phyloP scores from a whole-genome alignment of 495 filamentous ascomycete species.

The Trichocladium uniseriatum region DNA sequence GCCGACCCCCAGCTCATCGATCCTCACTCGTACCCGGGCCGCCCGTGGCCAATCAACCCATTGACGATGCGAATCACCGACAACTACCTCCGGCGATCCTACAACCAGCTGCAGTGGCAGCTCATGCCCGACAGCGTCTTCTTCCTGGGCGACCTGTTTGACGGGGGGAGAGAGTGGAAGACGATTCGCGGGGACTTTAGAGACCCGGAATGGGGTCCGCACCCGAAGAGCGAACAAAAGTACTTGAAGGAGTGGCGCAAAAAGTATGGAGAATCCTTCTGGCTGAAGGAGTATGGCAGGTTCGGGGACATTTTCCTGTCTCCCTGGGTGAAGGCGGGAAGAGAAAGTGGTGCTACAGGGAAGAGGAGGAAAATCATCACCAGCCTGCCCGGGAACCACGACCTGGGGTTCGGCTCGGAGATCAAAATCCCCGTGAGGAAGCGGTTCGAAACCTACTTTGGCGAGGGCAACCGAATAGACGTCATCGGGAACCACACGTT shows the following conservation, averaged over 20 bases:
- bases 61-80: conserved; percentile 79
- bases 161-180: conserved; percentile 93
- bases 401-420: conserved; percentile 84
- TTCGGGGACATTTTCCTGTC: conserved; percentile 72
- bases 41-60: conserved; percentile 77
- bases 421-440: conserved; percentile 70
- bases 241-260: conserved; percentile 58
- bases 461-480: conserved; percentile 77
- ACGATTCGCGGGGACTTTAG: conserved; percentile 48
- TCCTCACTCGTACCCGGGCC: conserved; percentile 89
- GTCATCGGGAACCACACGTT: conserved; percentile 93
- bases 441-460: conserved; percentile 83
- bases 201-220: conserved; percentile 49
- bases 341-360: conserved; percentile 27
- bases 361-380: conserved; percentile 59
- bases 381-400: conserved; percentile 89
- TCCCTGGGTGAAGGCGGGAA: conserved; percentile 44
- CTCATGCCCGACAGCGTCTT: conserved; percentile 73
- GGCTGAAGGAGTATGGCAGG: conserved; percentile 71
- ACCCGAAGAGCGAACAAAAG: conserved; percentile 39
- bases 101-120: conserved; percentile 55
- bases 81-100: conserved; percentile 75
- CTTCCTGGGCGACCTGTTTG: conserved; percentile 93
- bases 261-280: conserved; percentile 64
- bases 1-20: conserved; percentile 98